Conservation (phyloP, 2,329 filamentous ascomycete species). For the Colletotrichum truncatum region DNA sequence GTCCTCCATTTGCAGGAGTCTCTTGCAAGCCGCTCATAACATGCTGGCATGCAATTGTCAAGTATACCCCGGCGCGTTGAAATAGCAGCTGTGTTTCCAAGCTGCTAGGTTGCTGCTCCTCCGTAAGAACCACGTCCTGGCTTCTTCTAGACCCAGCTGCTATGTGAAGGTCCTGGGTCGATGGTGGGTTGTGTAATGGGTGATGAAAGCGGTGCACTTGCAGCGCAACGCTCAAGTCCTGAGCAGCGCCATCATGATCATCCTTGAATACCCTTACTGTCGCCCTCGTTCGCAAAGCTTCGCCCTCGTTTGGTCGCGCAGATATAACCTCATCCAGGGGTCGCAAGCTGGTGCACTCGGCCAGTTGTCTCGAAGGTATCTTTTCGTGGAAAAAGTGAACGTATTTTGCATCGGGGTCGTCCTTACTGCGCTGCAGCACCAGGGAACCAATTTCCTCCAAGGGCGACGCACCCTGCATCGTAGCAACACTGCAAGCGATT, state of each 20-base stretch:
- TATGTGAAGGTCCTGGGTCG: slow-evolving; percentile 60
- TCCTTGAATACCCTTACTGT: slow-evolving; percentile 80
- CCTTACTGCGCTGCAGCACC: slow-evolving; percentile 75
- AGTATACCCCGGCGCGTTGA: slow-evolving; percentile 77
- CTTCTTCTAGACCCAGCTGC: slow-evolving; percentile 35
- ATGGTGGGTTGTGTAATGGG: slow-evolving; percentile 55
- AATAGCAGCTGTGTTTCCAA: slow-evolving; percentile 80
- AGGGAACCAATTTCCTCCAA: slow-evolving; percentile 79
- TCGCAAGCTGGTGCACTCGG: slow-evolving; percentile 74
- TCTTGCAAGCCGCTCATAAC: slow-evolving; percentile 63
- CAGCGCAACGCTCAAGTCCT: slow-evolving; percentile 76
- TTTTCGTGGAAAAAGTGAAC: slow-evolving; percentile 96
- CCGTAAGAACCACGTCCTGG: slow-evolving; percentile 46
- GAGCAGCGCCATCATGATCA: slow-evolving; percentile 74
- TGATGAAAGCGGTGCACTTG: slow-evolving; percentile 61
- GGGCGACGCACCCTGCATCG: slow-evolving; percentile 82
- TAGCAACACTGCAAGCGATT: slow-evolving; percentile 83
- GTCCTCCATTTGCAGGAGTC: slow-evolving; percentile 1
- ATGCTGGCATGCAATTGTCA: slow-evolving; percentile 75
- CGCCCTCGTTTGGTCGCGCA: slow-evolving; percentile 69
- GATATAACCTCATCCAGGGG: slow-evolving; percentile 74
- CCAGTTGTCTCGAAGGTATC: slow-evolving; percentile 79
- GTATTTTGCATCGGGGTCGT: slow-evolving; percentile 80
- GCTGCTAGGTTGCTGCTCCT: slow-evolving; percentile 73
- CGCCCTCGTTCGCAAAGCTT: slow-evolving; percentile 77